Evolutionary conservation across 768 basidiomycete species (phyloP).

Genomic region (Psilocybe cyanescens): DNA sequence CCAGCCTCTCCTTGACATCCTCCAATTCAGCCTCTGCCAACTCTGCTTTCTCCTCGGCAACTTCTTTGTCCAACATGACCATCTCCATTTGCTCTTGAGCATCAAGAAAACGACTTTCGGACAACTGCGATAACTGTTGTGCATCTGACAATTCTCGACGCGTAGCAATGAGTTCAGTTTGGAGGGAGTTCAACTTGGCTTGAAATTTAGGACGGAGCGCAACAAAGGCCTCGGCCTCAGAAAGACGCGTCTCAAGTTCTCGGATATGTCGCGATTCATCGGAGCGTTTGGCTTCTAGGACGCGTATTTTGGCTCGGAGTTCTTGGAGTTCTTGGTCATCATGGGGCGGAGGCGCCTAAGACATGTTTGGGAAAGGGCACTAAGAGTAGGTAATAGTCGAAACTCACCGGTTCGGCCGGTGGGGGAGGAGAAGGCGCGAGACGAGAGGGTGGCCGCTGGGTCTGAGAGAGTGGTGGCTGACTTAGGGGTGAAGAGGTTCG

Average conservation of each 20-base stretch:
- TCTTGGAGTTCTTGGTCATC: constrained; percentile 78
- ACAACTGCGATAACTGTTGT: constrained; percentile 71
- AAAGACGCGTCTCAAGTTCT: constrained; percentile 82
- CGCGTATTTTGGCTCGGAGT: constrained; percentile 78
- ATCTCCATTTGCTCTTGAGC: constrained; percentile 92
- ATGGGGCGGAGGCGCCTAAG: constrained; percentile 23
- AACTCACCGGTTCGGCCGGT: constrained; percentile 24
- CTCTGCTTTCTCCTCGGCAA: constrained; percentile 93
- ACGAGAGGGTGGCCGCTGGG: constrained; percentile 24
- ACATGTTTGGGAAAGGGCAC: background rate
- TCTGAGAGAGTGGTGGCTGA: constrained; percentile 30
- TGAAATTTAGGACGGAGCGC: constrained; percentile 89
- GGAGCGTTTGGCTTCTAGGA: constrained; percentile 83
- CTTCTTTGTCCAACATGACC: constrained; percentile 93
- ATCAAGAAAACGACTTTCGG: constrained; percentile 75
- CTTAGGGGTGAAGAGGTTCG: constrained; percentile 45
- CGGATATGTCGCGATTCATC: constrained; percentile 87
- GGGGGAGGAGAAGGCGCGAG: constrained; percentile 25
- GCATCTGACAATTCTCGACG: constrained; percentile 80
- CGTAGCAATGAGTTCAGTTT: constrained; percentile 77
- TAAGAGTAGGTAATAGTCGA: background rate
- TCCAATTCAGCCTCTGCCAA: constrained; percentile 77
- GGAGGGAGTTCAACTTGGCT: constrained; percentile 81
- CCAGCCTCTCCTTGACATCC: constrained; percentile 76
- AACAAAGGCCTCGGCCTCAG: constrained; percentile 84